Percentiles rank a stretch among this genome's conserved stretches.
Evolutionary conservation across 495 filamentous ascomycete species (phyloP).

Genomic region (Gamarada debralockiae): DNA sequence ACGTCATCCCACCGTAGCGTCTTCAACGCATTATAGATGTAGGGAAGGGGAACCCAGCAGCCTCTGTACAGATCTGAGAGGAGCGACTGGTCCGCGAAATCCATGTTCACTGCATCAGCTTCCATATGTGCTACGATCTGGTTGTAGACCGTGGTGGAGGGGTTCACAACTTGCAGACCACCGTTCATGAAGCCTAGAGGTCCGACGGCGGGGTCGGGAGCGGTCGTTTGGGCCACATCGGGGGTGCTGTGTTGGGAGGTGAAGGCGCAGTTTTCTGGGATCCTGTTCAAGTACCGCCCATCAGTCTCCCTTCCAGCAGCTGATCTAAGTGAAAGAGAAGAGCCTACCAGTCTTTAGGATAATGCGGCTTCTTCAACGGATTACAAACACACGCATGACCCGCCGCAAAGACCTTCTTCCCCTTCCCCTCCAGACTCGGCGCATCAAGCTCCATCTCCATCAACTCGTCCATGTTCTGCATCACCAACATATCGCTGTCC

Average conservation of each 20-base stretch:
- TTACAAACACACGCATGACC: constrained; percentile 82
- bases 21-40: constrained; percentile 81
- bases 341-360: constrained; percentile 65
- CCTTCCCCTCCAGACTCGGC: constrained; percentile 43
- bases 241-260: constrained; percentile 61
- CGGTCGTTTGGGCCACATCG: constrained; percentile 50
- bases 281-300: constrained; percentile 39
- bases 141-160: constrained; percentile 49
- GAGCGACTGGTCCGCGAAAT: constrained; percentile 75
- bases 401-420: constrained; percentile 62
- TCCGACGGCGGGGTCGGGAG: constrained; percentile 40
- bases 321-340: not conserved
- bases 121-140: constrained; percentile 49
- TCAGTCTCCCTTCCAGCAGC: not conserved
- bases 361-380: constrained; percentile 69
- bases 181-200: constrained; percentile 68
- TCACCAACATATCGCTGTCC: constrained; percentile 81
- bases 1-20: constrained; percentile 65
- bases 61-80: constrained; percentile 61
- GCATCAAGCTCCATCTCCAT: constrained; percentile 70
- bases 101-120: constrained; percentile 46
- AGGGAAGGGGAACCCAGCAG: constrained; percentile 71
- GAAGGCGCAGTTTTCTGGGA: constrained; percentile 71
- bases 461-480: constrained; percentile 79
- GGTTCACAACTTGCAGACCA: constrained; percentile 70